Evolutionary conservation across 108 stramenopile genomes (phyloP).

Genomic region (Parietichytrium sp.): DNA sequence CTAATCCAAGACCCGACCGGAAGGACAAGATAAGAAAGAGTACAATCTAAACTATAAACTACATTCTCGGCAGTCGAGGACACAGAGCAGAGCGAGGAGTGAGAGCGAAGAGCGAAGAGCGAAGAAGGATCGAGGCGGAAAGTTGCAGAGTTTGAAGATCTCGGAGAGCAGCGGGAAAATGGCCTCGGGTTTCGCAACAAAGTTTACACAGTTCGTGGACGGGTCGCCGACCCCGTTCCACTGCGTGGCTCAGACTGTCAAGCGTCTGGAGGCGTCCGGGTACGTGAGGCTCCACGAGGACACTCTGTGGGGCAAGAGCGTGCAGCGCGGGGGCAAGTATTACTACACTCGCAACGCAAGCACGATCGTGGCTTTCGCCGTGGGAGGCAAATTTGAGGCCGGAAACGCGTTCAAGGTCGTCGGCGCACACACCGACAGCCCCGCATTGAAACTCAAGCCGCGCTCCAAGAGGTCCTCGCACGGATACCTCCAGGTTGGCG

Average conservation of each 20-base stretch:
- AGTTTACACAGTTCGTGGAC: slow-evolving; percentile 40
- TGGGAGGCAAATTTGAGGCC: slow-evolving; percentile 39
- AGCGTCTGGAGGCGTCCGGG: slow-evolving; percentile 20
- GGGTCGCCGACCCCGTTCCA: slow-evolving; percentile 43
- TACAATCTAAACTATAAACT: too few relatives aligned
- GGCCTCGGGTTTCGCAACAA: background rate
- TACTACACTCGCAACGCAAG: slow-evolving; percentile 41
- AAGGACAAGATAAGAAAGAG: too few relatives aligned
- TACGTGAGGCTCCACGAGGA: slow-evolving; percentile 43
- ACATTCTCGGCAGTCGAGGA: too few relatives aligned
- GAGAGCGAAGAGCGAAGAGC: too few relatives aligned
- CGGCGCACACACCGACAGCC: slow-evolving; percentile 57
- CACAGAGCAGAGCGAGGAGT: too few relatives aligned
- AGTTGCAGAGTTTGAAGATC: too few relatives aligned
- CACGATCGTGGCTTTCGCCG: slow-evolving; percentile 51
- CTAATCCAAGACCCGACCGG: too few relatives aligned
- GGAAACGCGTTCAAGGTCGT: slow-evolving; percentile 38
- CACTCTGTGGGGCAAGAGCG: background rate
- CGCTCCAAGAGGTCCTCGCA: background rate
- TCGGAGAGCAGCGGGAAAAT: too few relatives aligned
- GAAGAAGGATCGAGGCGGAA: too few relatives aligned
- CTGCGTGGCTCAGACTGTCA: background rate
- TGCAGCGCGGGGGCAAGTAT: slow-evolving; percentile 45
- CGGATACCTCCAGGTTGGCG: slow-evolving; percentile 18
- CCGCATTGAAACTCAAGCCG: slow-evolving; percentile 52